Conservation (phyloP, 345 rosid species). For the Toxicodendron radicans region DNA sequence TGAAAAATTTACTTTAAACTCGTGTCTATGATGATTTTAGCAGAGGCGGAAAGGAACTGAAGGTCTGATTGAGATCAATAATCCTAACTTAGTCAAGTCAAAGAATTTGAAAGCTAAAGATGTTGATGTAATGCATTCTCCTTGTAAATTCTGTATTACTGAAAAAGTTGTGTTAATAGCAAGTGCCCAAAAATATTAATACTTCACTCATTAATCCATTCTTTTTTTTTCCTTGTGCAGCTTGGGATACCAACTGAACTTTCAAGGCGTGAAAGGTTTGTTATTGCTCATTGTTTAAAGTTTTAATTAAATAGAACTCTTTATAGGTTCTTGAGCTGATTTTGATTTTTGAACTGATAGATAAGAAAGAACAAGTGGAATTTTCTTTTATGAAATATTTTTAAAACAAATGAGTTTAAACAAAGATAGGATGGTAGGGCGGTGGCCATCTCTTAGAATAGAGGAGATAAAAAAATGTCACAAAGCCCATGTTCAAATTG, state of each 20-base stretch:
- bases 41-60: constrained; percentile 83
- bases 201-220: background rate
- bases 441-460: background rate
- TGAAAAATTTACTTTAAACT: constrained; percentile 9
- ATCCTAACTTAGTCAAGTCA: constrained; percentile 74
- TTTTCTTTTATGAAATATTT: background rate
- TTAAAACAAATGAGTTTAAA: too few species aligned
- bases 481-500: background rate
- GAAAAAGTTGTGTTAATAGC: background rate
- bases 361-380: background rate
- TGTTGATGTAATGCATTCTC: constrained; percentile 45
- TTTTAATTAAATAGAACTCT: background rate
- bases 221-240: constrained; percentile 26
- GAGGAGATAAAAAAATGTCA: background rate
- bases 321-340: background rate
- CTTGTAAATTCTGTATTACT: background rate
- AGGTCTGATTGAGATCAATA: constrained; percentile 77
- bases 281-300: background rate
- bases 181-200: background rate
- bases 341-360: background rate
- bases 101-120: constrained; percentile 68
- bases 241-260: constrained; percentile 59
- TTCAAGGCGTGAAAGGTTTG: constrained; percentile 78
- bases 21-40: constrained; percentile 17
- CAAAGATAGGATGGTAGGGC: background rate